A percentile compares a stretch with the other conserved stretches of the same genome.
Evolutionary conservation across 1,139 yeast species (phyloP).

Genomic region (Sugiyamaella castrensis): DNA sequence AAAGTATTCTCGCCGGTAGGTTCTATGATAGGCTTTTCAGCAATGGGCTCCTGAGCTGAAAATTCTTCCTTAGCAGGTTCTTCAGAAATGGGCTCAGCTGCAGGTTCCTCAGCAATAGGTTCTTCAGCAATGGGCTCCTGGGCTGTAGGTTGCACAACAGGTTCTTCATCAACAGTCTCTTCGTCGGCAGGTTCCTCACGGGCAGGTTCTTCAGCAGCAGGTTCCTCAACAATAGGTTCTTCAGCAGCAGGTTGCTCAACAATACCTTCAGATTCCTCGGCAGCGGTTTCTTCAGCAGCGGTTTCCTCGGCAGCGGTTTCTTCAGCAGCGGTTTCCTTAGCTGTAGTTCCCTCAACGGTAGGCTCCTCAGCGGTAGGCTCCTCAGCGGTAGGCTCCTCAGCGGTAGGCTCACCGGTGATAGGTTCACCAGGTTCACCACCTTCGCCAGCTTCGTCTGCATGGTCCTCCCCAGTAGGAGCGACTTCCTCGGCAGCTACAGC

Average conservation of each 20-base stretch:
- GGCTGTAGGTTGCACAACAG: slow-evolving; percentile 8
- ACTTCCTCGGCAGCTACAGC: slow-evolving; percentile 30
- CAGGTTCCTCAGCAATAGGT: slow-evolving; percentile 1
- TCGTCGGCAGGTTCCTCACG: slow-evolving; percentile 5
- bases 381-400: slow-evolving; percentile 7
- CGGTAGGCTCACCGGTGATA: slow-evolving; percentile 6
- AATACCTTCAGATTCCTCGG: slow-evolving; percentile 5
- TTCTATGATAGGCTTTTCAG: slow-evolving; percentile 13
- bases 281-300: slow-evolving; percentile 1
- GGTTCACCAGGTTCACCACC: slow-evolving; percentile 2
- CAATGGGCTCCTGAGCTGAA: no score
- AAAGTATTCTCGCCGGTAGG: neutral
- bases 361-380: slow-evolving; percentile 5
- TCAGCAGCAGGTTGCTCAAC: slow-evolving; percentile 4
- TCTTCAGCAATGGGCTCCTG: slow-evolving; percentile 9
- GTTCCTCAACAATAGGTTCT: slow-evolving; percentile 1
- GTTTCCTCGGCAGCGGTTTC: slow-evolving; percentile 11
- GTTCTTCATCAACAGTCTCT: slow-evolving; percentile 7
- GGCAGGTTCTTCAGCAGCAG: slow-evolving; percentile 5
- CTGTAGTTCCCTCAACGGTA: slow-evolving; percentile 7
- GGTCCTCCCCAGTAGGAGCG: slow-evolving; percentile 9
- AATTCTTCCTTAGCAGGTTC: slow-evolving; percentile 6
- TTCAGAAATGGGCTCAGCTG: slow-evolving; percentile 14
- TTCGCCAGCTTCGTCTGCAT: slow-evolving; percentile 12
- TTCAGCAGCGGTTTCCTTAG: slow-evolving; percentile 6